Conservation (phyloP, 495 filamentous ascomycete species). For the Penicillium silybi region DNA sequence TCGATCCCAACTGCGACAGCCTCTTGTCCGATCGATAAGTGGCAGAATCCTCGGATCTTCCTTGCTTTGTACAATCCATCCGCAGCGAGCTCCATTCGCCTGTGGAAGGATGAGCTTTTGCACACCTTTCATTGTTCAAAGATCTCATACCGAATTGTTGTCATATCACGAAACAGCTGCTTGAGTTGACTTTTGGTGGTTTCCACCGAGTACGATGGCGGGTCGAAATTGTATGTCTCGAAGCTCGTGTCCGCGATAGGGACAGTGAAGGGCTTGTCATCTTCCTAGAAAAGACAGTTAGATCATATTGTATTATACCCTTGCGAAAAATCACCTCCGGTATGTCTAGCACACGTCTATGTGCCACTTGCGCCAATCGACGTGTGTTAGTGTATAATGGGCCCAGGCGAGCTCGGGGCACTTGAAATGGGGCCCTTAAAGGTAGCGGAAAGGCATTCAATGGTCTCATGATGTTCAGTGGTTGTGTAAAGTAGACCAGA, state of each 20-base stretch:
- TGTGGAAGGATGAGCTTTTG: neutral
- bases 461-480: neutral
- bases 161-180: slow-evolving; percentile 23
- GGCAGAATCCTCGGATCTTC: slow-evolving; percentile 34
- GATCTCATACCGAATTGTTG: slow-evolving; percentile 8
- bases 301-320: neutral
- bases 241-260: slow-evolving; percentile 21
- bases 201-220: slow-evolving; percentile 23
- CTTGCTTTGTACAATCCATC: slow-evolving; percentile 29
- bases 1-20: slow-evolving; percentile 91
- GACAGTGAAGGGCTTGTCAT: slow-evolving; percentile 19
- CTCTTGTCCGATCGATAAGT: slow-evolving; percentile 58
- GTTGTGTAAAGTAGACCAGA: neutral
- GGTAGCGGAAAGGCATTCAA: neutral
- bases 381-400: neutral
- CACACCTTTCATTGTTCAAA: neutral
- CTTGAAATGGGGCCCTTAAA: neutral
- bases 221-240: slow-evolving; percentile 24
- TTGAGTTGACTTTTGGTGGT: slow-evolving; percentile 25
- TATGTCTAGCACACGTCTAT: neutral
- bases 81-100: slow-evolving; percentile 20
- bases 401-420: neutral
- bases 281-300: slow-evolving; percentile 14
- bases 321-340: neutral
- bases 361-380: neutral